Conservation (phyloP, 306 rosid genomes). For the Vigna unguiculata region DNA sequence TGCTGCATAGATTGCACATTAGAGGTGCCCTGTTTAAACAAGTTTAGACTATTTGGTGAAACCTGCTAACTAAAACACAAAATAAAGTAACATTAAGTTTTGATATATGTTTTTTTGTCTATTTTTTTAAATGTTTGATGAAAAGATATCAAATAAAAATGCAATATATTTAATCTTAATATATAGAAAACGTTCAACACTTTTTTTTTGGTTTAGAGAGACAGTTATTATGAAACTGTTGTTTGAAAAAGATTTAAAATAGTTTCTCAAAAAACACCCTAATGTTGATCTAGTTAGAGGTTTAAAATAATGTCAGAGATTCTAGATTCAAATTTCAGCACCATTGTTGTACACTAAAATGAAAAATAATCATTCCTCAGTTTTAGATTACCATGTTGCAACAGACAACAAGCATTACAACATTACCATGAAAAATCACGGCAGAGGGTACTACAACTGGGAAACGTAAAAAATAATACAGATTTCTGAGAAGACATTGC, state of each 20-base stretch:
- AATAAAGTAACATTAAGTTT: neutral
- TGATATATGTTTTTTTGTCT: neutral
- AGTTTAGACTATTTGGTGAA: slow-evolving; percentile 3
- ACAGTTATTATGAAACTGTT: neutral
- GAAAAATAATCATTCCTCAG: neutral
- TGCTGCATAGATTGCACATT: neutral
- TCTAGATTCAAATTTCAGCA: neutral
- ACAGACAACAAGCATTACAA: neutral
- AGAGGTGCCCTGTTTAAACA: neutral
- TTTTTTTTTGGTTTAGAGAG: neutral
- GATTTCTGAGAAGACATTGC: slow-evolving; percentile 35
- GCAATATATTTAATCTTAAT: neutral
- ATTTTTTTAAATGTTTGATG: neutral
- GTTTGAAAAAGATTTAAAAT: neutral
- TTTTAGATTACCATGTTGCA: neutral
- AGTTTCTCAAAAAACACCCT: neutral
- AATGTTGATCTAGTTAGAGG: neutral
- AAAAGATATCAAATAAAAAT: neutral
- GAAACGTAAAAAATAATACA: slow-evolving; percentile 31
- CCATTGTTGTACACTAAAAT: neutral
- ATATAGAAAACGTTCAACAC: neutral
- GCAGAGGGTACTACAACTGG: neutral
- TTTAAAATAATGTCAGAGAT: neutral
- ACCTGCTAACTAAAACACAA: neutral
- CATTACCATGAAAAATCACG: slow-evolving; percentile 11